Conservation (phyloP, 371 early-diverging fungal genomes). For the Lichtheimia ornata region DNA sequence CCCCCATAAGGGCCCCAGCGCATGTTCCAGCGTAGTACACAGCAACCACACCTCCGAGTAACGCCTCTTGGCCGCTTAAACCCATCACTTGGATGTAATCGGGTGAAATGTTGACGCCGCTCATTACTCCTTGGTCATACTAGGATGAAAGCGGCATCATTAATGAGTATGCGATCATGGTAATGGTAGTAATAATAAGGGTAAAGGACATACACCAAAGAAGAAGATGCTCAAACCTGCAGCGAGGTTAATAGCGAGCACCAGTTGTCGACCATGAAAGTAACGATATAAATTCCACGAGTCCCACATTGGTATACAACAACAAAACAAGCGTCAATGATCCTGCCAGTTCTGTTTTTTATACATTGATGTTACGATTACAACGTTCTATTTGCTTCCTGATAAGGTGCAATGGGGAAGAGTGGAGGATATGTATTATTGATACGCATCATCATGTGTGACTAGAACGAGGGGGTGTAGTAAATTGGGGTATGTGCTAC, state of each 20-base stretch:
- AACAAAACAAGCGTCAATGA: neutral
- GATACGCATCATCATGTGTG: no score
- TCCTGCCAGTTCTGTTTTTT: no score
- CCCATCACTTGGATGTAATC: conserved; percentile 42
- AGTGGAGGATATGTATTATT: no score
- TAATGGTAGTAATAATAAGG: neutral
- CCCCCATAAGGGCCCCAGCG: conserved; percentile 49
- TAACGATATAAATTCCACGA: conserved; percentile 16
- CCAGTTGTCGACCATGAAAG: conserved; percentile 18
- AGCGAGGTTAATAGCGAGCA: conserved; percentile 34
- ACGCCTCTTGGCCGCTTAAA: conserved; percentile 28
- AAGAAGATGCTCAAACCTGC: conserved; percentile 48
- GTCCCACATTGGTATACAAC: neutral
- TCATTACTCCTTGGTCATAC: conserved; percentile 54
- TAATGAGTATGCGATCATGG: neutral
- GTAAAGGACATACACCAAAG: conserved; percentile 34
- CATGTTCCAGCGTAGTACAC: conserved; percentile 38
- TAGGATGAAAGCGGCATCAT: neutral
- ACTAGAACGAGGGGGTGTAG: no score
- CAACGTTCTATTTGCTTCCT: no score
- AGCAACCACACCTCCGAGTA: conserved; percentile 44
- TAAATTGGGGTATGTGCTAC: no score
- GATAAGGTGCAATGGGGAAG: no score
- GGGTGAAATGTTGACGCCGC: conserved; percentile 41
- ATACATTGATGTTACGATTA: no score